Base-by-base conservation (phyloP, 495 filamentous ascomycete species). In the Wilcoxina mikolae region DNA sequence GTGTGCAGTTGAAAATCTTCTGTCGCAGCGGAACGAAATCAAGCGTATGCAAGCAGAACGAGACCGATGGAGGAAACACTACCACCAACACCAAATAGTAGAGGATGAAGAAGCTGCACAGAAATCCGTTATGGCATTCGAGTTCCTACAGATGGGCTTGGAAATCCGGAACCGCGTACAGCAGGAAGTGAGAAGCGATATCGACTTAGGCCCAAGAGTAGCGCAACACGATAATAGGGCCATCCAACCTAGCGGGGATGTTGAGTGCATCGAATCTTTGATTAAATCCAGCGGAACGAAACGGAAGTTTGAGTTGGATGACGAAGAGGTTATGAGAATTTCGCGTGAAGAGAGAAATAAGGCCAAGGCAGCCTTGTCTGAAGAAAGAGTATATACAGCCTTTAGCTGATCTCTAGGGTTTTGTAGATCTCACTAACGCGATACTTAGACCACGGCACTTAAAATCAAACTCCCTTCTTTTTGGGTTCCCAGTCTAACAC, bases 21-120 rank as follows among this genome's bases (percentile, higher is more conserved):
- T 98, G 0, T 77, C 86, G 4, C 91, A 98, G 69, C 78, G 85
- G 57, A 85, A 91, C 69, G 93, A 95, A 67, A 94, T 96, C 61
- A 93, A 90, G 64, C 76, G 91, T 0, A 59, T 83, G 12, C 86
- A 88, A 63, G 78, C 76, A 54, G 75, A 79, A 41, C 69, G 74
- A 41, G 85, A 86, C 64, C 68, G 72, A 42, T 72, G 76, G 57
- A 68, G 72, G 54, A 68, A 69, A 55, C 77, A 81, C 17, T 69
- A 70, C 31, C 70, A 72, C 22, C 79, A 87, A 41, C 72, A 76
- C 1, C 63, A 68, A 35, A 67, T 67, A 17, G 66, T 72, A 18
- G 68, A 71, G 3, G 77, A 83, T 20, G 78, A 76, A 41, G 82
- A 81, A 67, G 79, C 75, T 3, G 71, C 71, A 24, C 69, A 74